Evolutionary conservation across 2,329 filamentous ascomycete genomes (phyloP).

Genomic region (Claviceps digitariae): DNA sequence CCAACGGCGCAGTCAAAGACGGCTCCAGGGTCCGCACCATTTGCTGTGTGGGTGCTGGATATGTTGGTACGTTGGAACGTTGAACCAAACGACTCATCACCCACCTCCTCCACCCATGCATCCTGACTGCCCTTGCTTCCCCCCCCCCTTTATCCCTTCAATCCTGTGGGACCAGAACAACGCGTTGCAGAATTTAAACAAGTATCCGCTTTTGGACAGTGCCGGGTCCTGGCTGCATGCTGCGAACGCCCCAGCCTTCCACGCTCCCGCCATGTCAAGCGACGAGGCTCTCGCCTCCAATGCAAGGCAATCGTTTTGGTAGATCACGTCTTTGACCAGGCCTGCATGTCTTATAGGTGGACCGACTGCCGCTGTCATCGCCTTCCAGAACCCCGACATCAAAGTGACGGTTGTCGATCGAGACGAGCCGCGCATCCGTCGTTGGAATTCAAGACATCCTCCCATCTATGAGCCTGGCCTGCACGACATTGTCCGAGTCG

Average conservation of each 20-base stretch:
- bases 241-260: neutral
- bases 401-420: slow-evolving; percentile 63
- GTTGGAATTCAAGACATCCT: slow-evolving; percentile 60
- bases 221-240: neutral
- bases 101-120: neutral
- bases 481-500: slow-evolving; percentile 50
- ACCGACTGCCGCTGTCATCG: slow-evolving; percentile 62
- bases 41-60: slow-evolving; percentile 63
- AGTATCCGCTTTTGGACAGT: neutral
- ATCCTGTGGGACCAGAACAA: neutral
- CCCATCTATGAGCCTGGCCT: slow-evolving; percentile 68
- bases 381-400: slow-evolving; percentile 57
- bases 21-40: slow-evolving; percentile 39
- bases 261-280: neutral
- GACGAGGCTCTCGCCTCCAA: neutral
- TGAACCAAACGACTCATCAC: neutral
- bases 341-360: slow-evolving; percentile 35
- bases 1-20: slow-evolving; percentile 16
- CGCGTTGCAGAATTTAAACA: neutral
- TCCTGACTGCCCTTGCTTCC: neutral
- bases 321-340: neutral
- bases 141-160: neutral
- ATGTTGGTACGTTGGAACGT: slow-evolving; percentile 47
- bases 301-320: neutral
- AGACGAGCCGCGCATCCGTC: slow-evolving; percentile 49